phyloP scores from a whole-genome alignment of 2,329 filamentous ascomycete species.

The Lachnellula cervina region DNA sequence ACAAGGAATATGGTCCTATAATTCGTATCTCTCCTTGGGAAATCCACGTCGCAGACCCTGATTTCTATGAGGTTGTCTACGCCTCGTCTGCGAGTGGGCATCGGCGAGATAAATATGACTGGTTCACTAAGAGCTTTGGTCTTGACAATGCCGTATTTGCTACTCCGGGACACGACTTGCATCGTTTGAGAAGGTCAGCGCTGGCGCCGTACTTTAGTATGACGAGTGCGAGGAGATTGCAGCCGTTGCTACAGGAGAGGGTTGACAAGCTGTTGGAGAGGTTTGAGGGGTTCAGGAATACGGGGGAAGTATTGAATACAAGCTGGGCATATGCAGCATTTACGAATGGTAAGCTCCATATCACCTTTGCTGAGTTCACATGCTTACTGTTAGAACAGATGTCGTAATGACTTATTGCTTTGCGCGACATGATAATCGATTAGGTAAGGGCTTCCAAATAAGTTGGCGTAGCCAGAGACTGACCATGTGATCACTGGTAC shows the following conservation, averaged over 20 bases:
- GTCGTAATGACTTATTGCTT: conserved; percentile 26
- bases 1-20: conserved; percentile 33
- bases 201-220: conserved; percentile 6
- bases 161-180: conserved; percentile 2
- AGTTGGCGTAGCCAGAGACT: not conserved
- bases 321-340: conserved; percentile 8
- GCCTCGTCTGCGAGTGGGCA: conserved; percentile 10
- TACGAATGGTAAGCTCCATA: conserved; percentile 1
- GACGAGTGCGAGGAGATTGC: conserved; percentile 4
- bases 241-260: conserved; percentile 6
- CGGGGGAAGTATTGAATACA: not conserved
- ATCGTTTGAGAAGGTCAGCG: conserved; percentile 1
- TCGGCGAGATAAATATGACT: conserved; percentile 7
- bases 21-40: conserved; percentile 27
- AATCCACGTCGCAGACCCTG: conserved; percentile 29
- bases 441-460: not conserved
- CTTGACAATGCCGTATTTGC: conserved; percentile 6
- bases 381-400: conserved; percentile 12
- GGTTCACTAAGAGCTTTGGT: conserved; percentile 7
- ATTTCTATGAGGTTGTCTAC: conserved; percentile 30
- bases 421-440: conserved; percentile 8
- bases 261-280: conserved; percentile 5
- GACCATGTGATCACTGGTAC: not conserved
- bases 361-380: not conserved
- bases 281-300: not conserved